A percentile compares a stretch with the other conserved stretches of the same genome.
Conservation (phyloP, 306 rosid species). For the Dalbergia oliveri region DNA sequence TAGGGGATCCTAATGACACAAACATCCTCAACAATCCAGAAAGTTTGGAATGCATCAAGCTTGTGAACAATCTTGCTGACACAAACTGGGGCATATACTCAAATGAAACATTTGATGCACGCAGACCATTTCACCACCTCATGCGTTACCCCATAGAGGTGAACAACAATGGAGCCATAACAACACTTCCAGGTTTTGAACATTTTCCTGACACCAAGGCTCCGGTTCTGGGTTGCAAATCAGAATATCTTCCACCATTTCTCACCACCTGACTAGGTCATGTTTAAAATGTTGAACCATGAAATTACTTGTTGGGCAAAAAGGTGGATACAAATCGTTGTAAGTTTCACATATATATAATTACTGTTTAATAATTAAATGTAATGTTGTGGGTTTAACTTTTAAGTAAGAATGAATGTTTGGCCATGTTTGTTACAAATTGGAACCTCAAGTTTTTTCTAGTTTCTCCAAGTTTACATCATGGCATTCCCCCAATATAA, state of each 20-base stretch:
- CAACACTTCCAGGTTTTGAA: slow-evolving; percentile 34
- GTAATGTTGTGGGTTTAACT: background rate
- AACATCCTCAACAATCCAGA: slow-evolving; percentile 44
- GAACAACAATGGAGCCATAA: slow-evolving; percentile 37
- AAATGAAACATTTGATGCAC: slow-evolving; percentile 31
- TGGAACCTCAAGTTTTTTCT: background rate
- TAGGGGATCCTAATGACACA: slow-evolving; percentile 39
- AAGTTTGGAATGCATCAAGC: slow-evolving; percentile 38
- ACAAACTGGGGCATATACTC: slow-evolving; percentile 45
- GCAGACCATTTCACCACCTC: slow-evolving; percentile 45
- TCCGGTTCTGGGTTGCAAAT: slow-evolving; percentile 44
- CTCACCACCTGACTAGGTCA: slow-evolving; percentile 51
- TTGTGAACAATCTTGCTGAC: slow-evolving; percentile 46
- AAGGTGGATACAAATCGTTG: background rate
- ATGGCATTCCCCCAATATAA: background rate
- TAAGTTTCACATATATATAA: background rate
- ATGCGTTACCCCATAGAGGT: slow-evolving; percentile 51
- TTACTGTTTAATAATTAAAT: slow-evolving; percentile 13
- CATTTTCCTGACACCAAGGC: slow-evolving; percentile 62
- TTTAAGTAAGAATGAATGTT: background rate
- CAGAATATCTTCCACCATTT: slow-evolving; percentile 52
- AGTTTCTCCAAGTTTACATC: background rate
- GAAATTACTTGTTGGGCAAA: slow-evolving; percentile 18
- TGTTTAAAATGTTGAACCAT: background rate
- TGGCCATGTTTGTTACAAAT: background rate